These are phyloP conservation scores for Cercis canadensis DNA, from an alignment of 306 rosid species.

Conservation along the genomic window DNA sequence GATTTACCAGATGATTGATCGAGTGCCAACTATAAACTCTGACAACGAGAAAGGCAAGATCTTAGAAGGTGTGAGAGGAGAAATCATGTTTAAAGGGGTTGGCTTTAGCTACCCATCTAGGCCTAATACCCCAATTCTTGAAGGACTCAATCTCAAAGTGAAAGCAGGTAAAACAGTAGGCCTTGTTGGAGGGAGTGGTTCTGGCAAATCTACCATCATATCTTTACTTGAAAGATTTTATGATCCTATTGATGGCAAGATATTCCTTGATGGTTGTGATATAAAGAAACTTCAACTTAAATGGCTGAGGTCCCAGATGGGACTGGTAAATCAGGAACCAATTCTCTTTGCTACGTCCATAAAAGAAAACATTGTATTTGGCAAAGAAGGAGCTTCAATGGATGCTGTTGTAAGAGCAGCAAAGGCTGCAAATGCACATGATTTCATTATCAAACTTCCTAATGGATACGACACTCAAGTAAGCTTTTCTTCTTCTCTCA, in stretches of 20 bases:
- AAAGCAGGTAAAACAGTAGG: conserved; percentile 71
- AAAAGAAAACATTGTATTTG: conserved; percentile 75
- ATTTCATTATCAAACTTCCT: conserved; percentile 71
- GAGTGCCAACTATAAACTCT: conserved; percentile 45
- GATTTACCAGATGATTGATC: conserved; percentile 60
- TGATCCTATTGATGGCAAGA: conserved; percentile 69
- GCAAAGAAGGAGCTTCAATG: conserved; percentile 76
- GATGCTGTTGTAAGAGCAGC: conserved; percentile 60
- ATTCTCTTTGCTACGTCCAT: conserved; percentile 85
- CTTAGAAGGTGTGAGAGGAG: conserved; percentile 55
- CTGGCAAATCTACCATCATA: conserved; percentile 82
- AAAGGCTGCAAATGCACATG: conserved; percentile 85
- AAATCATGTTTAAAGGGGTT: conserved; percentile 62
- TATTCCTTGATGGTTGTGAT: conserved; percentile 69
- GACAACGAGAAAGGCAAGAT: conserved; percentile 50
- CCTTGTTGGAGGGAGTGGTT: conserved; percentile 88
- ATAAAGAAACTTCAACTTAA: conserved; percentile 59
- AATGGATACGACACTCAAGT: conserved; percentile 77
- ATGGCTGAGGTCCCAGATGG: conserved; percentile 84
- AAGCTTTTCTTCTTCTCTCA: conserved; percentile 27
- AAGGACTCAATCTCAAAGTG: conserved; percentile 66
- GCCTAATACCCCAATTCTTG: conserved; percentile 68
- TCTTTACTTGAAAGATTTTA: conserved; percentile 85
- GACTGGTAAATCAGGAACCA: conserved; percentile 86
- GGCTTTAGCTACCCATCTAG: conserved; percentile 77